A percentile compares a stretch with the other conserved stretches of the same genome.
phyloP scores from a whole-genome alignment of 2,329 filamentous ascomycete genomes.

The Cordyceps cateniannulata region DNA sequence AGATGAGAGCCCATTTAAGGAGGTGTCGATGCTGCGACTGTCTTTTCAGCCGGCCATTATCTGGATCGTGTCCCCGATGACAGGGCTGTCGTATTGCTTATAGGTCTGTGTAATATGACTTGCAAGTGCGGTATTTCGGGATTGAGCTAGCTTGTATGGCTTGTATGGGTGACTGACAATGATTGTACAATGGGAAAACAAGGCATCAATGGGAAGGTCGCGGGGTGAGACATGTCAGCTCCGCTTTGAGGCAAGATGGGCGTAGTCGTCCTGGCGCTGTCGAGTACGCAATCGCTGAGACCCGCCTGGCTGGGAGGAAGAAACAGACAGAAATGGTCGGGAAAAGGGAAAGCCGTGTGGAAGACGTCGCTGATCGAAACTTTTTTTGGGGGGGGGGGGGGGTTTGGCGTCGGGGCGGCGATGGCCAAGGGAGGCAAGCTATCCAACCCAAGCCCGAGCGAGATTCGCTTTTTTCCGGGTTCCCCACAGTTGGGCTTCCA shows the following conservation, averaged over 20 bases:
- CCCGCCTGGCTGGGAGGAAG: neutral
- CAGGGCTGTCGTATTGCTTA: neutral
- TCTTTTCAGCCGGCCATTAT: neutral
- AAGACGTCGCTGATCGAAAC: slow-evolving; percentile 1
- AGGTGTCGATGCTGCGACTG: neutral
- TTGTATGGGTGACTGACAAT: neutral
- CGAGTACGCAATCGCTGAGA: neutral
- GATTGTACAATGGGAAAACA: neutral
- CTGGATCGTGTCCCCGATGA: neutral
- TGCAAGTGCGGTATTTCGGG: neutral
- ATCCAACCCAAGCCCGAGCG: neutral
- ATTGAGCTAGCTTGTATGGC: neutral
- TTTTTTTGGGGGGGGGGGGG: neutral
- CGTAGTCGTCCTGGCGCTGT: neutral
- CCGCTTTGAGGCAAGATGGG: neutral
- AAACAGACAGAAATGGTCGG: neutral
- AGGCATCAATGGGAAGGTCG: neutral
- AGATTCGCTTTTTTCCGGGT: neutral
- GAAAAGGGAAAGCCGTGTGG: neutral
- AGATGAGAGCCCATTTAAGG: neutral
- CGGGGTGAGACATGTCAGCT: slow-evolving; percentile 7
- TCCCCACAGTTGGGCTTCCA: slow-evolving; percentile 12
- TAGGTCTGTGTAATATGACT: neutral
- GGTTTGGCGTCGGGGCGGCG: too few species aligned
- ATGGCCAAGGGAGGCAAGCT: too few species aligned